These are phyloP conservation scores for Quercus tomentella DNA, from an alignment of 331 rosid species.

Conservation along the genomic window DNA sequence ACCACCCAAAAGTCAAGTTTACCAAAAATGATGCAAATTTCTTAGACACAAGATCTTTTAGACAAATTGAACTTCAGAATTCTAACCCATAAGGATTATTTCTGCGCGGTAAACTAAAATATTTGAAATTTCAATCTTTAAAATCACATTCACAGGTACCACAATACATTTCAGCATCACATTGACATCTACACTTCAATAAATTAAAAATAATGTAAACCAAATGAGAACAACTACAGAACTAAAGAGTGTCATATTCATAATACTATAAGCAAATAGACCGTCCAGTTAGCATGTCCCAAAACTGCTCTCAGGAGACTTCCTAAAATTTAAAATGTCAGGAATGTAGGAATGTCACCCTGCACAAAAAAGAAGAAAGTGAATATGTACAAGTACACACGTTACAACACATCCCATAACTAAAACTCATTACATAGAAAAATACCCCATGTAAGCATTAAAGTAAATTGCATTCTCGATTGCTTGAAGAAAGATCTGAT, in stretches of 20 bases:
- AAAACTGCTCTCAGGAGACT: too few species aligned
- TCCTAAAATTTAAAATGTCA: too few species aligned
- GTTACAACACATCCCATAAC: background rate
- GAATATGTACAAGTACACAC: background rate
- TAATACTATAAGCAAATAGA: conserved; percentile 16
- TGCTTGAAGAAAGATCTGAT: background rate
- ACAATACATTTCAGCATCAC: background rate
- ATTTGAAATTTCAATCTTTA: background rate
- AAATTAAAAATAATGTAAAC: background rate
- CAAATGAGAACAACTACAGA: background rate
- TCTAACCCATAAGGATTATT: background rate
- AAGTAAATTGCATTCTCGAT: background rate
- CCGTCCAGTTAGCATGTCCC: conserved; percentile 57
- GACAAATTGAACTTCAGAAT: background rate
- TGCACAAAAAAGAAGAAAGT: conserved; percentile 29
- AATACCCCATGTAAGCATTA: background rate
- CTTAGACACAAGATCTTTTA: background rate
- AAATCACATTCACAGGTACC: background rate
- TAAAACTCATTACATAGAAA: background rate
- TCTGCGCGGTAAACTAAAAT: background rate
- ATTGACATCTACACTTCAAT: background rate
- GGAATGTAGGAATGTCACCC: conserved; percentile 55
- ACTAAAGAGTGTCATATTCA: conserved; percentile 7
- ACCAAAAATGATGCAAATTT: background rate
- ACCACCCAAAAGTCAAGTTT: too few species aligned